These are phyloP conservation scores for Cucumis melo DNA, from an alignment of 306 rosid species.

Conservation along the genomic window DNA sequence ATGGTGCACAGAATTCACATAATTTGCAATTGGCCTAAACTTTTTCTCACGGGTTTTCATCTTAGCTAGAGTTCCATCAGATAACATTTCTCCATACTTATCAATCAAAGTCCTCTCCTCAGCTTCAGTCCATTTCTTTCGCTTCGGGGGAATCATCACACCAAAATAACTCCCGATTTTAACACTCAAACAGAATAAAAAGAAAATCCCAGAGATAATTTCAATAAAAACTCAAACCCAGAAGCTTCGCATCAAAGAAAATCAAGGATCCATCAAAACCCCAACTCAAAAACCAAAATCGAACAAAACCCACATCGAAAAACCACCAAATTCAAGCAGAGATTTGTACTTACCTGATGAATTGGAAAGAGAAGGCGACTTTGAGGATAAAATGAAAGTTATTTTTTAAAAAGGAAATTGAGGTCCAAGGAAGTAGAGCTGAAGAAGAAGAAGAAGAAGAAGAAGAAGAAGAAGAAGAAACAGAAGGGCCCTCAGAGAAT, in stretches of 20 bases:
- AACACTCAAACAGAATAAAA: neutral
- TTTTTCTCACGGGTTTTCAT: constrained; percentile 93
- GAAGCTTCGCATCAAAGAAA: constrained; percentile 22
- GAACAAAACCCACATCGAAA: constrained; percentile 17
- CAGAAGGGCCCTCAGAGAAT: neutral
- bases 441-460: neutral
- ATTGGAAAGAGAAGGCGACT: neutral
- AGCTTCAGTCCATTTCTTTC: constrained; percentile 97
- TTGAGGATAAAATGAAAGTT: neutral
- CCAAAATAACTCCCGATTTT: neutral
- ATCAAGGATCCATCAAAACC: constrained; percentile 6
- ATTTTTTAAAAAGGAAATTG: neutral
- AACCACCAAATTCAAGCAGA: constrained; percentile 10
- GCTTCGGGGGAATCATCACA: constrained; percentile 60
- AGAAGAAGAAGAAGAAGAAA: neutral
- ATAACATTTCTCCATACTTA: constrained; percentile 74
- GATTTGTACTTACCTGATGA: constrained; percentile 3
- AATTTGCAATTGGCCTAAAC: constrained; percentile 75
- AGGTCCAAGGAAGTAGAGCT: neutral
- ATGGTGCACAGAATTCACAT: constrained; percentile 72
- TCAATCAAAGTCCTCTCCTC: constrained; percentile 89
- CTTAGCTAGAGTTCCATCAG: constrained; percentile 66
- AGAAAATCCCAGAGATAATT: constrained; percentile 16
- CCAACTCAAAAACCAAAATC: constrained; percentile 5
- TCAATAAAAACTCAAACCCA: constrained; percentile 1